Percentiles rank a stretch among this genome's conserved stretches.
Evolutionary conservation across 2,329 filamentous ascomycete genomes (phyloP).

Genomic region (Fusarium compactum): DNA sequence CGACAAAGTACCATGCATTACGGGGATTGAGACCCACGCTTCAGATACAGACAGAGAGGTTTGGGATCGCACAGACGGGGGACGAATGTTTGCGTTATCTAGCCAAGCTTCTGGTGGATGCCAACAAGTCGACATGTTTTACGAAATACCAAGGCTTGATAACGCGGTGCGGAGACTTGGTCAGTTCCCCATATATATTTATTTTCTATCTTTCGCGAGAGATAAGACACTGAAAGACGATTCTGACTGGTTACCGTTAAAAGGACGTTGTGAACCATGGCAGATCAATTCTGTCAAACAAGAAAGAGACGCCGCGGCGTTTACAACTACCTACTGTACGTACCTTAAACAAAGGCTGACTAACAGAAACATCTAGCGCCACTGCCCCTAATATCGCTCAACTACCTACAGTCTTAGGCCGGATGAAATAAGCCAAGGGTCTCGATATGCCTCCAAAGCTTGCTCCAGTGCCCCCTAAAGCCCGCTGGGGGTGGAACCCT

Average conservation of each 20-base stretch:
- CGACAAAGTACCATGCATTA: constrained; percentile 32
- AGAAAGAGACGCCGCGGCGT: constrained; percentile 8
- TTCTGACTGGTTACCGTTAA: neutral
- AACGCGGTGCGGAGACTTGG: constrained; percentile 20
- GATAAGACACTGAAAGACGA: constrained; percentile 5
- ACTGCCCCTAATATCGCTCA: neutral
- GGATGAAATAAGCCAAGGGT: constrained; percentile 13
- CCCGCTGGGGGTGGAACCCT: constrained; percentile 12
- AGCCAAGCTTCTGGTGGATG: constrained; percentile 25
- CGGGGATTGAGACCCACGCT: constrained; percentile 5
- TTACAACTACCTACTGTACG: neutral
- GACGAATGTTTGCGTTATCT: constrained; percentile 35
- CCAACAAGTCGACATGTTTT: constrained; percentile 6
- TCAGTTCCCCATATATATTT: constrained; percentile 16
- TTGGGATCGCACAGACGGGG: constrained; percentile 26
- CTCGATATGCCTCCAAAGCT: neutral
- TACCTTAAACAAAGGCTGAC: constrained; percentile 12
- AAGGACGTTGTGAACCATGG: neutral
- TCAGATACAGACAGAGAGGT: constrained; percentile 20
- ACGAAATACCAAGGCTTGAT: constrained; percentile 34
- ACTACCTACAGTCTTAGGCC: neutral
- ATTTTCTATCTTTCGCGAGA: neutral
- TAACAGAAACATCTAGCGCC: constrained; percentile 19
- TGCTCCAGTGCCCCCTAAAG: neutral
- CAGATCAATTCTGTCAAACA: constrained; percentile 2